A percentile compares a stretch with the other conserved stretches of the same genome.
Conservation (phyloP, 306 rosid species). For the Corylus avellana region DNA sequence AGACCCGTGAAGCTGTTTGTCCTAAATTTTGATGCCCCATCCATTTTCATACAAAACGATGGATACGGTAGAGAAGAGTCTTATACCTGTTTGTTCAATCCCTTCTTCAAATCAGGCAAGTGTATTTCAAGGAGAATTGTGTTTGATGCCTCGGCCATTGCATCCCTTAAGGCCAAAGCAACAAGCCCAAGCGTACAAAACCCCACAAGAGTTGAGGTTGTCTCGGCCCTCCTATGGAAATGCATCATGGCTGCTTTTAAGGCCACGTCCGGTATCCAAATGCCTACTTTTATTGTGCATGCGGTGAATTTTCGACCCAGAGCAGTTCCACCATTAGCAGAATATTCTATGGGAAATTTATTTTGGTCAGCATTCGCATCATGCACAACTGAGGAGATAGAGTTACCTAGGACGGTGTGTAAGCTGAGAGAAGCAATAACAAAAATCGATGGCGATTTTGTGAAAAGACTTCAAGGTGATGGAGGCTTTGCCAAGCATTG, state of each 20-base stretch:
- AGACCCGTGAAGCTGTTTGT: not conserved
- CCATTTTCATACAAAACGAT: slow-evolving; percentile 2
- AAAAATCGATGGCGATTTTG: not conserved
- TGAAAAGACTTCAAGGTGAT: not conserved
- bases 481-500: not conserved
- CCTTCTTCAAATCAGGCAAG: not conserved
- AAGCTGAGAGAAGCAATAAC: slow-evolving; percentile 9
- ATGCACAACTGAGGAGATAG: not conserved
- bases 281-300: slow-evolving; percentile 4
- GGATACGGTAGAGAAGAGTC: not conserved
- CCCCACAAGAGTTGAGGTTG: slow-evolving; percentile 5
- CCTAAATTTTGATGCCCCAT: slow-evolving; percentile 5
- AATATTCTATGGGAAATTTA: slow-evolving; percentile 11
- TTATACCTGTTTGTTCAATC: not conserved
- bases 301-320: slow-evolving; percentile 4
- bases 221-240: slow-evolving; percentile 14
- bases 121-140: not conserved
- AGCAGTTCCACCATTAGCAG: not conserved
- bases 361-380: not conserved
- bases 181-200: not conserved
- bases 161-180: slow-evolving; percentile 7
- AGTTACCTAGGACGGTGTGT: not conserved
- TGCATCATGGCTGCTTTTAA: not conserved
- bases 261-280: not conserved
- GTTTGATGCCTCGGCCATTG: slow-evolving; percentile 14